Evolutionary conservation across 495 filamentous ascomycete genomes (phyloP), one percentile per base, ranked within the genome.

Genomic region (Podospora comata): DNA sequence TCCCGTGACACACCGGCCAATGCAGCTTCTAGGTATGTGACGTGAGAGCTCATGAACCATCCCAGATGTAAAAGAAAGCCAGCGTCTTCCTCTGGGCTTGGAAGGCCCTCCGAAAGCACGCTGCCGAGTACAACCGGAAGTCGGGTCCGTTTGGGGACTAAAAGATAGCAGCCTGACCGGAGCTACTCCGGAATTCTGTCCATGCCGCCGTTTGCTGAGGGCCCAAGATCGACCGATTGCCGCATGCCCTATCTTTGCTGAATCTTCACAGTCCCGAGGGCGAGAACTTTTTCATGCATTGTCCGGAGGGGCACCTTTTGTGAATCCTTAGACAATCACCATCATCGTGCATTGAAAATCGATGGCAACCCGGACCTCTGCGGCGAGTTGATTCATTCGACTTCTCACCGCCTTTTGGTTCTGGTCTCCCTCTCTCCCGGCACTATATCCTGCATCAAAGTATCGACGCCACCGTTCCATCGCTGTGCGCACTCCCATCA

Each of bases 1-100:
- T 73, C 72, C 71, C 68, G 71, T 77, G 74, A 76, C 66, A 66
- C 60, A 60, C 26, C 34, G 18, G 53, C 23, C 28, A 62, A 67
- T 68, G 70, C 59, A 61, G 16, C 9, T 61, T 5, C 59, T 28
- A 30, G 59, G 23, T 28, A 18, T 26, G 59, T 61, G 59, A 61
- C 59, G 23, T 61, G 61, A 63, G 61, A 34, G n/a, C n/a, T 58
- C 6, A 58, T 23, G 55, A 19, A 58, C 15, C 5, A 58, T 58
- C 9, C 55, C 15, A 16, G 15, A 48, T 2, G 39, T 48, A 48
- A 48, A 48, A 48, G 39, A 48, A 48, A 16, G 39, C 39, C 39
- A 48, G 39, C 2, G 56, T 58, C 56, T 20, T 58, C 15, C n/a
- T 58, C 20, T 58, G 56, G 56, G 23, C n/a, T 48, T 16, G 39